A percentile compares a stretch with the other conserved stretches of the same genome.
phyloP scores from a whole-genome alignment of 2,329 filamentous ascomycete genomes.

The Pseudophaeomoniella oleicola region DNA sequence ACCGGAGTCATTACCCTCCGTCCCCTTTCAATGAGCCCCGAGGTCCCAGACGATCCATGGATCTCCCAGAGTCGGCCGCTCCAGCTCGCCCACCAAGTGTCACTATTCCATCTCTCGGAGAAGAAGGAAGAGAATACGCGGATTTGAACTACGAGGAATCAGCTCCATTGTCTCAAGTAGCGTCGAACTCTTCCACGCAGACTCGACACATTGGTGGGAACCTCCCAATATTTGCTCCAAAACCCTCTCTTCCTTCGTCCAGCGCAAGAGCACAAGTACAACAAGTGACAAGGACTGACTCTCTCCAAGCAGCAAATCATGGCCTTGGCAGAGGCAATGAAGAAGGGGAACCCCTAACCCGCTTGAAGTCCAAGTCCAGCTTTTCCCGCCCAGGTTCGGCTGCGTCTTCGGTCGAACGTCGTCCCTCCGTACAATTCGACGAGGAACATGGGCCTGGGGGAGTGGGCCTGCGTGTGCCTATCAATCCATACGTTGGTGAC shows the following conservation, averaged over 20 bases:
- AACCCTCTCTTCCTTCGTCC: constrained; percentile 64
- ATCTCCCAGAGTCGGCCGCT: constrained; percentile 17
- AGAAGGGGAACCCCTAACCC: constrained; percentile 32
- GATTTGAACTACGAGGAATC: constrained; percentile 35
- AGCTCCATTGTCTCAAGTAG: constrained; percentile 22
- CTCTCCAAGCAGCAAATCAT: constrained; percentile 68
- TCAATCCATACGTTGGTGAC: constrained; percentile 84
- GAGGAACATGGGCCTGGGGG: constrained; percentile 84
- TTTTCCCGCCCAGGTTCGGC: constrained; percentile 34
- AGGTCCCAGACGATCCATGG: constrained; percentile 22
- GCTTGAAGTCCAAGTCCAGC: constrained; percentile 49
- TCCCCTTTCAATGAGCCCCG: constrained; percentile 68
- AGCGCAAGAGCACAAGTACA: constrained; percentile 75
- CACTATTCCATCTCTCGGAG: constrained; percentile 67
- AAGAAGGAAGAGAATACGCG: constrained; percentile 83
- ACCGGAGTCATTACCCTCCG: constrained; percentile 65
- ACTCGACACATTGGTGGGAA: constrained; percentile 67
- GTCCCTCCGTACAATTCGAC: constrained; percentile 42
- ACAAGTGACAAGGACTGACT: constrained; percentile 79
- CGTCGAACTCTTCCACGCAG: constrained; percentile 44
- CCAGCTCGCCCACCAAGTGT: constrained; percentile 58
- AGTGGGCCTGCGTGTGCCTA: constrained; percentile 82
- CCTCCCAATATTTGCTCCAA: constrained; percentile 76
- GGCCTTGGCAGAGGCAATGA: constrained; percentile 50
- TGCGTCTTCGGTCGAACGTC: constrained; percentile 34